phyloP scores from a whole-genome alignment of 2,329 filamentous ascomycete species.

The Colletotrichum melonis region DNA sequence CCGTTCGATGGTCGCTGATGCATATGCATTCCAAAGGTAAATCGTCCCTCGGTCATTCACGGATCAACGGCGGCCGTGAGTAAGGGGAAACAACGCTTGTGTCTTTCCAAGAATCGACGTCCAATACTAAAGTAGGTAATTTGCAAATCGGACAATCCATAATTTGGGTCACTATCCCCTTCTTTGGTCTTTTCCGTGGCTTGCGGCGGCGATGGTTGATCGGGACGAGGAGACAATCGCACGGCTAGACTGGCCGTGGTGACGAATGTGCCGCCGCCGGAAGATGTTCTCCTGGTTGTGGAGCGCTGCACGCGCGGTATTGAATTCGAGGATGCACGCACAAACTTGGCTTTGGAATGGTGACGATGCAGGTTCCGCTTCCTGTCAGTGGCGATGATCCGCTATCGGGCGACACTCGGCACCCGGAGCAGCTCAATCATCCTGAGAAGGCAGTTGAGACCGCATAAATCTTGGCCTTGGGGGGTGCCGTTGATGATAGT shows the following conservation, averaged over 20 bases:
- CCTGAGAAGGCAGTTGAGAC: slow-evolving; percentile 8
- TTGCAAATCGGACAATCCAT: neutral
- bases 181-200: neutral
- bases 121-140: neutral
- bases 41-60: slow-evolving; percentile 24
- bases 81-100: neutral
- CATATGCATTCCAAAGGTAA: slow-evolving; percentile 24
- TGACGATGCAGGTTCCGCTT: neutral
- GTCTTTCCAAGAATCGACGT: neutral
- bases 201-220: neutral
- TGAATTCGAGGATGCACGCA: slow-evolving; percentile 11
- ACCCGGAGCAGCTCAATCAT: slow-evolving; percentile 12
- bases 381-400: neutral
- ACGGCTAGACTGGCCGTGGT: neutral
- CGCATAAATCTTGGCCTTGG: slow-evolving; percentile 13
- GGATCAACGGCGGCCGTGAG: neutral
- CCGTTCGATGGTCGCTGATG: slow-evolving; percentile 8
- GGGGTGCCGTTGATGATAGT: neutral
- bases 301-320: slow-evolving; percentile 10
- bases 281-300: slow-evolving; percentile 3
- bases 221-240: neutral
- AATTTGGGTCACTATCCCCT: neutral
- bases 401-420: neutral
- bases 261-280: slow-evolving; percentile 16
- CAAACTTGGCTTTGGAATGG: slow-evolving; percentile 20